Base-by-base conservation (phyloP, 78 protist genomes). In the Tieghemostelium lacteum region DNA sequence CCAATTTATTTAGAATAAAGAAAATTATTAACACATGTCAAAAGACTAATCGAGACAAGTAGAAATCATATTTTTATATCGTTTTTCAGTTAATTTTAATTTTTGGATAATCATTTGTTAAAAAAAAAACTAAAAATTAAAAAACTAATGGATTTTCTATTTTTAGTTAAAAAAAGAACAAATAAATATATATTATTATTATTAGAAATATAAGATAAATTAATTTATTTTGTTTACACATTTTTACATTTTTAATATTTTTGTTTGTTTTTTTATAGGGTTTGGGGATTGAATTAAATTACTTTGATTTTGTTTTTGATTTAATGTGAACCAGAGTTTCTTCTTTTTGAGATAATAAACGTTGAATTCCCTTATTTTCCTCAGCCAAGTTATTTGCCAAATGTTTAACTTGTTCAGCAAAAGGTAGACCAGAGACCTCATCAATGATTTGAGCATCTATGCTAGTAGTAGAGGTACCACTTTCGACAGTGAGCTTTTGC, bases 351-450 rank as follows among this genome's bases (percentile, higher is more conserved):
- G 17, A 1, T 36, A 78, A 66, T 36, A 78, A 69, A 57, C 66
- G 64, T 28, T 52, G 66, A 29, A 78, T 78, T 19, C 65, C 88
- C 39, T 54, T 66, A 28, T 78, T 78, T 55, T 78, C 88, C 10
- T 67, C 88, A 19, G 64, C 88, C 58, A 78, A 55, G 36, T 78
- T 78, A 34, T 57, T 66, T 33, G 88, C 88, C 58, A 78, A 55
- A 36, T 78, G 88, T 55, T 78, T 78, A 36, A 78, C 88, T 66
- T 78, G 88, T 12, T 78, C 88, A 26, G 73, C 88, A 54, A 78
- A 78, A 50, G 88, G 88, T 34, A 78, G 50, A 66, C 88, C 88
- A 55, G 88, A 64, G 28, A 78, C 88, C 55, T 78, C 88, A 14
- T 65, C 75, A 16, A 78, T 66, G 88, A 78, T 78, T 50, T 78